A percentile compares a stretch with the other conserved stretches of the same genome.
Conservation (phyloP, 2,329 filamentous ascomycete species). For the Emericellopsis atlantica region DNA sequence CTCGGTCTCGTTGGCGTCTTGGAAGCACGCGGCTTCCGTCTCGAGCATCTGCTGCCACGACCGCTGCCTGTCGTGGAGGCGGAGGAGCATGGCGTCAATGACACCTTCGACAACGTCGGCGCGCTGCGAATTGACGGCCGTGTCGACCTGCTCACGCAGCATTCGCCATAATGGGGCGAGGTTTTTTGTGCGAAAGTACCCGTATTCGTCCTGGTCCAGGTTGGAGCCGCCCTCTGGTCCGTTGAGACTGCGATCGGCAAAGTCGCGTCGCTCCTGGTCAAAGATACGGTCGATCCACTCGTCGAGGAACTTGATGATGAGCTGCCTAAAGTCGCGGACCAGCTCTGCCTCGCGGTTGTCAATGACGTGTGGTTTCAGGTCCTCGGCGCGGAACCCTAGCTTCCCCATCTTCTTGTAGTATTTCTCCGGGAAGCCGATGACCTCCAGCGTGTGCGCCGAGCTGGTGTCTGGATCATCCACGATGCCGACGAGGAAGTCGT, state of each 20-base stretch:
- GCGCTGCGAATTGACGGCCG: slow-evolving; percentile 73
- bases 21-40: slow-evolving; percentile 68
- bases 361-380: slow-evolving; percentile 76
- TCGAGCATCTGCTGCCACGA: slow-evolving; percentile 83
- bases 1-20: slow-evolving; percentile 25
- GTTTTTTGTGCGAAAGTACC: slow-evolving; percentile 84
- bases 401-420: slow-evolving; percentile 96
- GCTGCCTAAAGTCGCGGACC: slow-evolving; percentile 82
- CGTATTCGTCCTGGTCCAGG: slow-evolving; percentile 77
- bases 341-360: slow-evolving; percentile 85
- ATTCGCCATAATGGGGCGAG: slow-evolving; percentile 95
- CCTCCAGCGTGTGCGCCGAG: slow-evolving; percentile 77
- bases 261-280: slow-evolving; percentile 66
- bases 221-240: slow-evolving; percentile 39
- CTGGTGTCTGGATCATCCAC: slow-evolving; percentile 78
- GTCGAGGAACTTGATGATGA: slow-evolving; percentile 91
- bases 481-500: slow-evolving; percentile 74
- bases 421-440: slow-evolving; percentile 89
- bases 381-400: slow-evolving; percentile 63
- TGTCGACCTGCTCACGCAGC: slow-evolving; percentile 83
- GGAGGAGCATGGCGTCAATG: slow-evolving; percentile 87
- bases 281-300: slow-evolving; percentile 97
- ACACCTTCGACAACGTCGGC: slow-evolving; percentile 90
- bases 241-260: slow-evolving; percentile 53
- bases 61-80: slow-evolving; percentile 70